Percentiles rank a stretch among this genome's conserved stretches.
Evolutionary conservation across 768 basidiomycete species (phyloP).

Genomic region (Kwoniella europaea): DNA sequence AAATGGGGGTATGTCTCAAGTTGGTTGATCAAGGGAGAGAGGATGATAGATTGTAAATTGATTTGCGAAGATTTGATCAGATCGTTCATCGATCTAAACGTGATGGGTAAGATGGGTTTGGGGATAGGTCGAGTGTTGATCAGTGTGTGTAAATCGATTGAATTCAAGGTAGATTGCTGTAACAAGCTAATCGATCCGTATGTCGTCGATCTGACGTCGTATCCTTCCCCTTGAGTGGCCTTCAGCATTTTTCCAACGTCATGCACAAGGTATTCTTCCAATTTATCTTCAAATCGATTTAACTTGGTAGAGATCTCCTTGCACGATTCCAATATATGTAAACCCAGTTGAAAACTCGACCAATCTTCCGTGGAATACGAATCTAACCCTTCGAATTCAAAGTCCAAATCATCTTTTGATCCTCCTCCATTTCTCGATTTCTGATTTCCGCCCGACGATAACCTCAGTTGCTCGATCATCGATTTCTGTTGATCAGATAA

Average conservation of each 20-base stretch:
- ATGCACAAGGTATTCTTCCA: conserved; percentile 65
- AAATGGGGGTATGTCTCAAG: conserved; percentile 73
- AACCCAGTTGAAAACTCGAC: conserved; percentile 77
- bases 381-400: conserved; percentile 65
- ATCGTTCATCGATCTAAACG: conserved; percentile 2
- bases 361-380: conserved; percentile 83
- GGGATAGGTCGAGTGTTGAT: conserved; percentile 25
- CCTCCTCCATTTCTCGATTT: neutral
- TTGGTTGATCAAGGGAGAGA: conserved; percentile 77
- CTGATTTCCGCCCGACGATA: neutral
- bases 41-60: conserved; percentile 78
- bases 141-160: conserved; percentile 71
- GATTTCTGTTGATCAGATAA: conserved; percentile 57
- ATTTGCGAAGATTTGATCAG: conserved; percentile 77
- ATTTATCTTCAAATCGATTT: conserved; percentile 69
- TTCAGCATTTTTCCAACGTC: conserved; percentile 70
- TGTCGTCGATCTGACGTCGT: conserved; percentile 57
- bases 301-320: conserved; percentile 74
- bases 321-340: conserved; percentile 83
- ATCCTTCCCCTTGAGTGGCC: conserved; percentile 63
- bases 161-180: conserved; percentile 82
- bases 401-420: conserved; percentile 61
- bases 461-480: conserved; percentile 8
- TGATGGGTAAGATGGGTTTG: conserved; percentile 20
- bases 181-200: conserved; percentile 71